Base-by-base conservation (phyloP, 164 flowering plant species). In the Nelumbo lutea region DNA sequence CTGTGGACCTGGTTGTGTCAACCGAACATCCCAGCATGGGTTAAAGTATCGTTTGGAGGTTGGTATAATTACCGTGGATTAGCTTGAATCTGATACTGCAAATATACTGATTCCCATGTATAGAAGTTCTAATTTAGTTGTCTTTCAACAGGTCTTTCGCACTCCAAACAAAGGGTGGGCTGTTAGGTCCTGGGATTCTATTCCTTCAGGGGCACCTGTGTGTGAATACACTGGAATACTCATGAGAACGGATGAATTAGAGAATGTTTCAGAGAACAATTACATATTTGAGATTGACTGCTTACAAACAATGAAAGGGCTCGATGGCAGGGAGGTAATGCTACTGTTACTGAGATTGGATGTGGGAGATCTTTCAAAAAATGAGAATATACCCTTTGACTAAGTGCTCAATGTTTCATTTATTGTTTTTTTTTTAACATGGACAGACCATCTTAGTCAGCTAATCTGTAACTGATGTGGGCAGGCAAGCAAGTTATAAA, bases 281-380 rank as follows among this genome's bases (percentile, higher is more conserved):
- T 96, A 79, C 60, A 84, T 96, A 48, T 96, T 92, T 82, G 97
- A 96, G 64, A 96, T 96, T 64, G 99, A 96, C 69, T 96, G 99
- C 79, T 75, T 87, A 70, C 99, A 96, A 61, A 96, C 99, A 4
- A 96, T 96, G 87, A 84, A 76, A 43, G 97, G 93, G 7, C 86
- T 93, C 45, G 97, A 84, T 63, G 98, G 99, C 72, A 83, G 99
- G 72, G 93, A 87, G 97, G 99, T 92, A 82, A 15, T 10, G 7
- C n/a, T 50, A 48, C 64, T 2, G 50, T 48, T 11, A 40, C 55
- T 57, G 40, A 42, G 1, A 9, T 39, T 10, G 41, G 53, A 66
- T 66, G n/a, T 58, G 62, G 15, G 39, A 56, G 56, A 41, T 55
- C 27, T 58, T 59, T 1, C 11, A 9, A 5, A 11, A 27, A 27